Base-by-base conservation (phyloP, 768 basidiomycete genomes). In the Tricholoma furcatifolium region DNA sequence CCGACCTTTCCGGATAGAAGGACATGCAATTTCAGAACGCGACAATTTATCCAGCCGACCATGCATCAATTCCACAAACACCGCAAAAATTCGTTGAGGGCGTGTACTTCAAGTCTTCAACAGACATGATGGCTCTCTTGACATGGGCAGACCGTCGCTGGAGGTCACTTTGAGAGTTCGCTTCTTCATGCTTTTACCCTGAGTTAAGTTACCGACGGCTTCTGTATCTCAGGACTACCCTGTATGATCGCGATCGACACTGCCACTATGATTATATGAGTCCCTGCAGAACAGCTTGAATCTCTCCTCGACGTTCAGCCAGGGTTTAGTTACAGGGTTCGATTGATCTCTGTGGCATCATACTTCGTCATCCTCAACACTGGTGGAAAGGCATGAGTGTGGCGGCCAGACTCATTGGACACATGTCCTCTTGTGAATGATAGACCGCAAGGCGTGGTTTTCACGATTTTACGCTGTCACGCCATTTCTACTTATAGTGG, bases 181-280 rank as follows among this genome's bases (percentile, higher is more conserved):
- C 20, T 32, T 48, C 41, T 21, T 27, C 34, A 40, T 51, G 42
- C 43, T 36, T 6, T 30, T 27, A 35, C 41, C 36, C 55, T 56
- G 54, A 40, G 39, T 51, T 43, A 40, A 50, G 40, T 43, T 50
- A 54, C 55, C 53, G 56, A 50, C 59, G 56, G 55, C 59, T 57
- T 57, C 31, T 27, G 21, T 43, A 34, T 45, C 39, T 47, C 23
- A 49, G 46, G 20, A 30, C 34, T 48, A 47, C 54, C 54, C 49
- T 56, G 46, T 27, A 47, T 57, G 59, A 58, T 57, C 48, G 43
- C 47, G 59, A 60, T 60, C 59, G 51, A 44, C 59, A 60, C 59
- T 43, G 59, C 59, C 59, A 60, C 59, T 21, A 8, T 24, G 45
- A 35, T 12, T 50, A 27, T 38, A 46, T 48, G 39, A 43, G 46